A percentile compares a stretch with the other conserved stretches of the same genome.
phyloP scores from a whole-genome alignment of 345 rosid species.

The Arabis alpina region DNA sequence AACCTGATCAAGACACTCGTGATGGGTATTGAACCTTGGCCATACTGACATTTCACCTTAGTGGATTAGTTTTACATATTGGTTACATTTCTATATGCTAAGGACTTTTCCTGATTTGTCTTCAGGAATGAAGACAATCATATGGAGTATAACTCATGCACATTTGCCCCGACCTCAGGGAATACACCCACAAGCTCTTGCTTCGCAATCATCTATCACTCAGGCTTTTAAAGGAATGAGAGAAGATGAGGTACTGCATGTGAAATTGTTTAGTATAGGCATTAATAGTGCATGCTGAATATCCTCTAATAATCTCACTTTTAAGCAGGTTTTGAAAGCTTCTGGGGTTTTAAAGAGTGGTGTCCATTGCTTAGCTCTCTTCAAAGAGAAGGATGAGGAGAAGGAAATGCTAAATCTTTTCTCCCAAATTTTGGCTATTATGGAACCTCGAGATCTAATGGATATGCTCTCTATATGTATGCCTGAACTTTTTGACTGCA shows the following conservation, averaged over 20 bases:
- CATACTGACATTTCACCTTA: conserved; percentile 31
- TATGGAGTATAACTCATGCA: conserved; percentile 97
- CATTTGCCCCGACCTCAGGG: conserved; percentile 94
- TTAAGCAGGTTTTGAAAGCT: conserved; percentile 88
- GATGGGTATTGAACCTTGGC: conserved; percentile 70
- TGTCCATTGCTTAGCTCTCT: conserved; percentile 90
- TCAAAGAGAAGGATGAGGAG: conserved; percentile 97
- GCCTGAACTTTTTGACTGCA: conserved; percentile 96
- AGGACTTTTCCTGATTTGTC: conserved; percentile 27
- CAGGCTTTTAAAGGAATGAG: conserved; percentile 91
- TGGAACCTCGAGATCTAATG: conserved; percentile 99
- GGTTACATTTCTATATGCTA: conserved; percentile 15
- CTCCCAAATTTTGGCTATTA: conserved; percentile 85
- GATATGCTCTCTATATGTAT: conserved; percentile 96
- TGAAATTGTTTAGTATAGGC: conserved; percentile 24
- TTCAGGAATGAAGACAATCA: conserved; percentile 96
- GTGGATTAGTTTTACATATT: conserved; percentile 11
- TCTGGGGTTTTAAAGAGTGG: conserved; percentile 93
- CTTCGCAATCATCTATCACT: conserved; percentile 56
- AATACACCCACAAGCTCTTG: conserved; percentile 69
- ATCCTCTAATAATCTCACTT: conserved; percentile 38
- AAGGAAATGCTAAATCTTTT: conserved; percentile 83
- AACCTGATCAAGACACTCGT: conserved; percentile 95
- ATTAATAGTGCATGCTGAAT: conserved; percentile 21
- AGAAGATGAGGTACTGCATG: conserved; percentile 84